Evolutionary conservation across 2,329 filamentous ascomycete species (phyloP).

Genomic region (Phialophora macrospora): DNA sequence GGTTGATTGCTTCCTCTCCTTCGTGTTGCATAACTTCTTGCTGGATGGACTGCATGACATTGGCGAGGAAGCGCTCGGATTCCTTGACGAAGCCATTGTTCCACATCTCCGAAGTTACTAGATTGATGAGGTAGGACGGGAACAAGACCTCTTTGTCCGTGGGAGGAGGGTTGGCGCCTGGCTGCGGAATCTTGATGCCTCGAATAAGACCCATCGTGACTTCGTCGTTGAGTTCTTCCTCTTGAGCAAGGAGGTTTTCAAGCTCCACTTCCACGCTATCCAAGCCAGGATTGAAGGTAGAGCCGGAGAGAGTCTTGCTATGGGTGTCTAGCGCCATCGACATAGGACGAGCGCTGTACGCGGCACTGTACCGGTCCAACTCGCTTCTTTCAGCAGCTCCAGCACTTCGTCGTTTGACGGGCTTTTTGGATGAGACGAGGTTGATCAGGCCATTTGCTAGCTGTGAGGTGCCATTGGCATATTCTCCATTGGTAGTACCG

Average conservation of each 20-base stretch:
- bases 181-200: constrained; percentile 93
- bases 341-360: constrained; percentile 92
- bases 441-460: constrained; percentile 85
- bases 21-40: constrained; percentile 99
- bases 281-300: constrained; percentile 76
- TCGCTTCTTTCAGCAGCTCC: constrained; percentile 78
- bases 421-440: constrained; percentile 94
- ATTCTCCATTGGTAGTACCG: constrained; percentile 58
- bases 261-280: constrained; percentile 96
- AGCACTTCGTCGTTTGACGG: constrained; percentile 83
- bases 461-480: constrained; percentile 64
- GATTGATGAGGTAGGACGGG: constrained; percentile 97
- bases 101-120: constrained; percentile 99
- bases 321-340: constrained; percentile 84
- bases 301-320: constrained; percentile 73
- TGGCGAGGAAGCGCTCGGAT: constrained; percentile 96
- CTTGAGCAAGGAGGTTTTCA: constrained; percentile 89
- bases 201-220: constrained; percentile 94
- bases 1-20: constrained; percentile 94
- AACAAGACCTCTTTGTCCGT: constrained; percentile 99
- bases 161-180: constrained; percentile 82
- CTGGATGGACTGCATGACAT: constrained; percentile 99
- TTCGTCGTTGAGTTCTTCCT: constrained; percentile 95
- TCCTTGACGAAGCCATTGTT: constrained; percentile 99
- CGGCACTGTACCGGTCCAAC: constrained; percentile 84